Conservation (phyloP, 2,329 filamentous ascomycete genomes). For the Fusarium austroafricanum region DNA sequence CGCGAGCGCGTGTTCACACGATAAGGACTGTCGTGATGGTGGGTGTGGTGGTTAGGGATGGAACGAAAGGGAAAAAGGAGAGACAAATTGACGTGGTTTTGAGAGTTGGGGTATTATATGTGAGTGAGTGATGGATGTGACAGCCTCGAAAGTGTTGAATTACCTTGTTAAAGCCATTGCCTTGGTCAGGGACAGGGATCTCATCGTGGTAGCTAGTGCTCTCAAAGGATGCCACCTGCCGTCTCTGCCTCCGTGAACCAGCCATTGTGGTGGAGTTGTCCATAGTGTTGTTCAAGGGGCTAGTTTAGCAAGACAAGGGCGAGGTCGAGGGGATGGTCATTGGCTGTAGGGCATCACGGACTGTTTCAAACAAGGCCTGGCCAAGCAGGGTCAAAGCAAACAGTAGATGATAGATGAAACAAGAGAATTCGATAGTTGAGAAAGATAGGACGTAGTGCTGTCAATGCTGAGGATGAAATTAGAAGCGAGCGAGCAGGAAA, state of each 20-base stretch:
- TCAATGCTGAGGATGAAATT: slow-evolving; percentile 2
- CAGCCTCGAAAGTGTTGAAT: slow-evolving; percentile 9
- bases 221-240: slow-evolving; percentile 28
- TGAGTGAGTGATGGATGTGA: slow-evolving; percentile 6
- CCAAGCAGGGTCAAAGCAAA: slow-evolving; percentile 18
- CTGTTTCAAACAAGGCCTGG: slow-evolving; percentile 35
- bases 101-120: slow-evolving; percentile 31
- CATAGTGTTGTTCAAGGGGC: slow-evolving; percentile 30
- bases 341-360: slow-evolving; percentile 32
- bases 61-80: slow-evolving; percentile 11
- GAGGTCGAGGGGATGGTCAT: slow-evolving; percentile 29
- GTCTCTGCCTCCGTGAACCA: slow-evolving; percentile 31
- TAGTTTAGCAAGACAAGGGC: slow-evolving; percentile 12
- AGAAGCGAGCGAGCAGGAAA: not conserved
- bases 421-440: not conserved
- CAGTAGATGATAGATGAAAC: slow-evolving; percentile 21
- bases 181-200: slow-evolving; percentile 33
- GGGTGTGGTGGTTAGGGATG: slow-evolving; percentile 22
- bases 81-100: slow-evolving; percentile 16
- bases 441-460: not conserved
- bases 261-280: slow-evolving; percentile 34
- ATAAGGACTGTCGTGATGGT: slow-evolving; percentile 37
- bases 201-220: slow-evolving; percentile 22
- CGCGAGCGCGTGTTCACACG: slow-evolving; percentile 44
- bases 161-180: slow-evolving; percentile 21